Base-by-base conservation (phyloP, 805 yeast genomes). In the Starmerella cellae region DNA sequence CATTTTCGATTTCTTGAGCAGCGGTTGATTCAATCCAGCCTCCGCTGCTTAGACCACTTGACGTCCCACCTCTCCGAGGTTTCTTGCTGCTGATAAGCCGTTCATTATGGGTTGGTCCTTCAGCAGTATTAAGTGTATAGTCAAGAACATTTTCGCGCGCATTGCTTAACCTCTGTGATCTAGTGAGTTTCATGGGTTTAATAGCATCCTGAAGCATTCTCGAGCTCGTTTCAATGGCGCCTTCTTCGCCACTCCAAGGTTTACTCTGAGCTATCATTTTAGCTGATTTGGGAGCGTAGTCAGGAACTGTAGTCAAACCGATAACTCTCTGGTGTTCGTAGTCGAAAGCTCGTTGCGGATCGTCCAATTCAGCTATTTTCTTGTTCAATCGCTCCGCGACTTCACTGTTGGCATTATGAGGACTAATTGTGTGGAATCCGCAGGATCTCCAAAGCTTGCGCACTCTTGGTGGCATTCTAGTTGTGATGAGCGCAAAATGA, bases 1-100 rank as follows among this genome's bases (percentile, higher is more conserved):
- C 82, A 17, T 82, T 85, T 52, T 77, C 83, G 22, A 85, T 82
- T 38, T 75, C 65, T 29, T 77, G 75, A 52, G 80, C 83, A 0
- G 95, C 95, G 39, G 83, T 52, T 0, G 84, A 71, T 35, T 69
- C 71, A 22, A 80, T 72, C 44, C 43, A 45, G 2, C 54, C 54
- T 16, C 52, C 55, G 16, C 52, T 46, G 31, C 53, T 44, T 18
- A 48, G 20, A 5, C 55, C 55, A 24, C 50, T 41, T 1, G 38
- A 16, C 8, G 39, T 26, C 13, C 36, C 19, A 2, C 9, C 23
- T 4, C 41, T 37, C 3, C 37, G 34, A 37, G 30, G 42, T 39
- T 23, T 39, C 16, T 28, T 41, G 36, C 42, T 38, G 16, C 33
- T 24, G 19, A 36, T 40, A 6, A 50, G 30, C 8, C 50, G 38